A percentile compares a stretch with the other conserved stretches of the same genome.
Conservation (phyloP, 805 yeast species). For the Candida corydali region DNA sequence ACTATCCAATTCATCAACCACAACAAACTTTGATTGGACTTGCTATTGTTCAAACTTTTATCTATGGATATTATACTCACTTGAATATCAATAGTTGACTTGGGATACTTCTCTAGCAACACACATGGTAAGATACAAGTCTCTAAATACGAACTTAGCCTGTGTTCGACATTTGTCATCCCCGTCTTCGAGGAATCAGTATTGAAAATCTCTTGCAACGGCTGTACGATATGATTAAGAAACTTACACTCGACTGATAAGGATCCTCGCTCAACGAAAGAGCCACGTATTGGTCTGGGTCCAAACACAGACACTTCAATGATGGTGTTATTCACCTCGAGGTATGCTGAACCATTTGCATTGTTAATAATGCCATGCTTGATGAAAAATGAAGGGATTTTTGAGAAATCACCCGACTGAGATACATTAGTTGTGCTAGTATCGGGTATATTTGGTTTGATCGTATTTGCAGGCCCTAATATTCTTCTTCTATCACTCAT, state of each 20-base stretch:
- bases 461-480: constrained; percentile 74
- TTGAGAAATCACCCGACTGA: background rate
- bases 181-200: constrained; percentile 24
- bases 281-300: constrained; percentile 79
- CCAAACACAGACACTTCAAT: constrained; percentile 77
- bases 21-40: constrained; percentile 15
- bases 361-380: constrained; percentile 64
- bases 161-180: constrained; percentile 38
- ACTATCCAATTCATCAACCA: constrained; percentile 49
- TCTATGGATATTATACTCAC: constrained; percentile 59
- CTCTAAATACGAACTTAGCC: constrained; percentile 49
- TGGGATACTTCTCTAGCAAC: constrained; percentile 73
- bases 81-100: constrained; percentile 79
- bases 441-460: constrained; percentile 21
- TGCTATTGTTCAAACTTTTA: constrained; percentile 16
- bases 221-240: constrained; percentile 46
- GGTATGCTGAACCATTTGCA: constrained; percentile 78
- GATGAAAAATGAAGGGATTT: constrained; percentile 40
- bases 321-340: constrained; percentile 62
- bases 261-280: constrained; percentile 63
- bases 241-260: constrained; percentile 58
- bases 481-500: constrained; percentile 75
- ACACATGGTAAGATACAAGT: constrained; percentile 51
- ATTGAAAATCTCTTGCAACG: constrained; percentile 27
- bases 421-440: constrained; percentile 1